Base-by-base conservation (phyloP, 352 stramenopile species). In the Pythium plurisporium region DNA sequence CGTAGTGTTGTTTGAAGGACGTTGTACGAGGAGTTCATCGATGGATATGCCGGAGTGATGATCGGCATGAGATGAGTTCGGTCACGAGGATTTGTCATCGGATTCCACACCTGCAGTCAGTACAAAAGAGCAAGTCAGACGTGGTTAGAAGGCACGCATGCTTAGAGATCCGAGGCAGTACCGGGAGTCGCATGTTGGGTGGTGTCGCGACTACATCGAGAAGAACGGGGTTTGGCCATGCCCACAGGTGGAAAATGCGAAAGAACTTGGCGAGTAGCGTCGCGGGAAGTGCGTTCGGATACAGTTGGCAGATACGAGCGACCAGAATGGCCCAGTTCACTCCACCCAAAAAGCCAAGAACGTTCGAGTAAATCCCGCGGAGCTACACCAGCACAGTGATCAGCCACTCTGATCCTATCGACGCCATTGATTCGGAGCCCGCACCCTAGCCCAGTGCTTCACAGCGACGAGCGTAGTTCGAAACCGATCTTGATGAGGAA, bases 271-370 rank as follows among this genome's bases (percentile, higher is more conserved):
- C 73, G 12, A 99, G 57, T 27, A 99, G 62, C 26, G 79, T 91
- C 12, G 86, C 77, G 19, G 92, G 82, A 1, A 94, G 67, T n/a
- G 74, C 73, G 42, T 92, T 92, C 14, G 81, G 80, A 55, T 96
- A 96, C 17, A 96, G 73, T 65, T 98, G 91, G 63, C 89, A 99
- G 14, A 99, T 88, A 26, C 90, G 91, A 33, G 93, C 96, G 14
- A 98, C 94, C 19, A 99, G 79, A 50, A 99, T 99, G 25, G 96
- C 96, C 81, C 89, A 99, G 72, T 99, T 99, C 2, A 99, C 91
- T 15, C 97, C 97, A 41, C 97, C 97, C 1, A 99, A 70, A 63
- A 99, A 99, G 15, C 97, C 97, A 23, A 99, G 74, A 29, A 99
- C 95, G 74, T 99, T 99, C n/a, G 90, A 98, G 71, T 99, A 99